phyloP scores from a whole-genome alignment of 208 protist species.

The Wallacemonas sp. region DNA sequence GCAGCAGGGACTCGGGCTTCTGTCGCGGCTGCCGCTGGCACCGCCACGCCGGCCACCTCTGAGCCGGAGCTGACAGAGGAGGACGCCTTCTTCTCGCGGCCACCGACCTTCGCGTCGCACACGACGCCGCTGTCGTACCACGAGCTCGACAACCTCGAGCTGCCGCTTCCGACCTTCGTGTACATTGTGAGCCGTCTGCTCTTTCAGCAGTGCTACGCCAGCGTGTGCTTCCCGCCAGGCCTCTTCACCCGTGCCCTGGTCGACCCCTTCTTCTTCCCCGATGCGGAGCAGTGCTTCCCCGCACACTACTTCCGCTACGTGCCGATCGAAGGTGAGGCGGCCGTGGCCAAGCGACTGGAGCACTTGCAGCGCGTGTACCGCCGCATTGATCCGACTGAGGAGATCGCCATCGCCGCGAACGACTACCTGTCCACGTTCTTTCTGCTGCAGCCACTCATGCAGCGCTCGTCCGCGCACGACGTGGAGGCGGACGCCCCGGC shows the following conservation, averaged over 20 bases:
- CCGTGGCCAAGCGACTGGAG: slow-evolving; percentile 4
- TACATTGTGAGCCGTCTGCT: slow-evolving; percentile 73
- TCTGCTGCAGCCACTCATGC: slow-evolving; percentile 15
- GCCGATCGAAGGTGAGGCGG: slow-evolving; percentile 19
- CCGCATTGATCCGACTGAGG: not conserved
- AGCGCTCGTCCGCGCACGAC: not conserved
- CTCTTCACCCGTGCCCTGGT: slow-evolving; percentile 45
- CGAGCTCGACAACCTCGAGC: slow-evolving; percentile 7
- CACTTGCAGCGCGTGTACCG: slow-evolving; percentile 5
- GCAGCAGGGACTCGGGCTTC: too few species aligned
- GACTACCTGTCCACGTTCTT: slow-evolving; percentile 20
- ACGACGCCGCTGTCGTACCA: slow-evolving; percentile 6
- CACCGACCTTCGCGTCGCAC: slow-evolving; percentile 7
- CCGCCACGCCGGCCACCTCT: not conserved
- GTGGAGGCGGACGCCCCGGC: slow-evolving; percentile 13
- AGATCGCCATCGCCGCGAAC: slow-evolving; percentile 16
- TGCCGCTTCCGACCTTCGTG: slow-evolving; percentile 75
- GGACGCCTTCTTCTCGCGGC: slow-evolving; percentile 9
- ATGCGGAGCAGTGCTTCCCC: slow-evolving; percentile 27
- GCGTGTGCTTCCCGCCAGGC: slow-evolving; percentile 41
- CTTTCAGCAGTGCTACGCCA: slow-evolving; percentile 56
- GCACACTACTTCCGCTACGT: slow-evolving; percentile 31
- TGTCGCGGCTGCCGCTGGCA: too few species aligned
- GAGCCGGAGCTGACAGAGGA: slow-evolving; percentile 4
- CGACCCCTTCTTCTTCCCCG: slow-evolving; percentile 47